Conservation (phyloP, 2,329 filamentous ascomycete genomes). For the Fusarium succisae region DNA sequence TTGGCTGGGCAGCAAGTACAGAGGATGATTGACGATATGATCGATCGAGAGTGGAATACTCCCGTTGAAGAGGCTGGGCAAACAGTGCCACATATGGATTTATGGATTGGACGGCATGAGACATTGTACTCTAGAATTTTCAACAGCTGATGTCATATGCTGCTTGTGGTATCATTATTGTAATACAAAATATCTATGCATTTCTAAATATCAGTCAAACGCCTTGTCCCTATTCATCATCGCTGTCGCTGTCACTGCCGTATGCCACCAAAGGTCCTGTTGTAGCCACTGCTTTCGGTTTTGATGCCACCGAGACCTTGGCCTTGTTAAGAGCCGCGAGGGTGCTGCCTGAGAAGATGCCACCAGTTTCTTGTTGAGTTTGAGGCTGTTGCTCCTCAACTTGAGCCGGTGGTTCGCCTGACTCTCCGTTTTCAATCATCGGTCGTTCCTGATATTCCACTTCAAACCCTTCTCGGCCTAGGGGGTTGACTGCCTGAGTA, state of each 20-base stretch:
- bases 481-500: conserved; percentile 70
- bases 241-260: conserved; percentile 90
- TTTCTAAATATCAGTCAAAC: conserved; percentile 34
- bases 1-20: conserved; percentile 70
- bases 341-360: conserved; percentile 85
- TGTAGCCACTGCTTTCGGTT: conserved; percentile 62
- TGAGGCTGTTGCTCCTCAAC: conserved; percentile 52
- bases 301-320: conserved; percentile 63
- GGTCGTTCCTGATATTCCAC: conserved; percentile 69
- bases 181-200: conserved; percentile 41
- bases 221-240: conserved; percentile 61
- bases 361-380: conserved; percentile 54
- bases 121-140: conserved; percentile 86
- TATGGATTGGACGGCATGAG: conserved; percentile 87
- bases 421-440: conserved; percentile 67
- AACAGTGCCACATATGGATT: conserved; percentile 78
- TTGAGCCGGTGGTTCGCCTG: conserved; percentile 46
- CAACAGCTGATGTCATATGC: conserved; percentile 68
- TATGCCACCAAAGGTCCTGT: conserved; percentile 86
- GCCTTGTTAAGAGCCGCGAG: conserved; percentile 77
- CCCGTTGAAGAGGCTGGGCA: conserved; percentile 75
- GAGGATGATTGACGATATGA: conserved; percentile 63
- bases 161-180: conserved; percentile 46
- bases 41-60: conserved; percentile 69
- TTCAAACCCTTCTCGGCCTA: conserved; percentile 67